phyloP scores from a whole-genome alignment of 768 basidiomycete species.

The Mycena filopes region DNA sequence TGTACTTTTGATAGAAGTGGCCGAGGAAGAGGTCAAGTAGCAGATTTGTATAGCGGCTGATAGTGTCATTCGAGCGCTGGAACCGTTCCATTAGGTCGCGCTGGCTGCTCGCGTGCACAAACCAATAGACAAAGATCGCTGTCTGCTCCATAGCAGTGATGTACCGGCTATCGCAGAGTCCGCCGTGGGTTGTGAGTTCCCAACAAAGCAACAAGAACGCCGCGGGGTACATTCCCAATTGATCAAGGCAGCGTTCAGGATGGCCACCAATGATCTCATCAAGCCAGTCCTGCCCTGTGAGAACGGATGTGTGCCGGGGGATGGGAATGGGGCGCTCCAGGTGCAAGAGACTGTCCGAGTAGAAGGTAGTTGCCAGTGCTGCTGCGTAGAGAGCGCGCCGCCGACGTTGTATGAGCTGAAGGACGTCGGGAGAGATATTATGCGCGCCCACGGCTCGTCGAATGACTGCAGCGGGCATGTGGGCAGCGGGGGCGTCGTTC shows the following conservation, averaged over 20 bases:
- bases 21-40: not conserved
- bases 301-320: conserved; percentile 11
- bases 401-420: conserved; percentile 13
- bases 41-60: not conserved
- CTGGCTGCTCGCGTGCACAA: not conserved
- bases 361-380: not conserved
- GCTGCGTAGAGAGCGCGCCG: conserved; percentile 1
- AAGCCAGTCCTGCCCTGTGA: conserved; percentile 5
- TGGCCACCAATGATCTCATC: conserved; percentile 3
- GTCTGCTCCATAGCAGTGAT: not conserved
- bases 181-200: not conserved
- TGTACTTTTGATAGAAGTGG: not conserved
- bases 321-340: conserved; percentile 13
- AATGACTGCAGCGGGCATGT: not conserved
- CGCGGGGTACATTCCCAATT: conserved; percentile 10
- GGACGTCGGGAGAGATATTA: not conserved
- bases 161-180: not conserved
- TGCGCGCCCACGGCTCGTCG: too few species aligned
- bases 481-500: not conserved
- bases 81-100: not conserved
- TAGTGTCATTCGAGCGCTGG: not conserved
- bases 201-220: not conserved
- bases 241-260: conserved; percentile 10
- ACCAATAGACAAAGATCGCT: not conserved
- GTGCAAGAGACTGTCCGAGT: conserved; percentile 7